phyloP scores from a whole-genome alignment of 257 asterid species.

The Solanum chaucha region DNA sequence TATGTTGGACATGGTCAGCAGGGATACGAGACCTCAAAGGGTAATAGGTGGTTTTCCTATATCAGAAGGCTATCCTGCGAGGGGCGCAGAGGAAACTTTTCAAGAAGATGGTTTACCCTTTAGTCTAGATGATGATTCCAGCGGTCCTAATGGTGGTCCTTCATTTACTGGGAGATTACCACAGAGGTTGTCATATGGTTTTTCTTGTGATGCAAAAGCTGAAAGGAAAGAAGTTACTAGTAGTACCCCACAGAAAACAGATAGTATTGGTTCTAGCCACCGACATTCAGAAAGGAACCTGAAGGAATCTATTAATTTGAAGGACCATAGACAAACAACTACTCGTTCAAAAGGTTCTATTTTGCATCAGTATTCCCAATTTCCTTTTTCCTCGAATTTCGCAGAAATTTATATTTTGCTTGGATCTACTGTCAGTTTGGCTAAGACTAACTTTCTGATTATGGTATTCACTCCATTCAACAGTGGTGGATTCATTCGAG shows the following conservation, averaged over 20 bases:
- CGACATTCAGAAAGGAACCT: slow-evolving; percentile 36
- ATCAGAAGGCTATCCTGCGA: slow-evolving; percentile 18
- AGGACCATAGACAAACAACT: slow-evolving; percentile 28
- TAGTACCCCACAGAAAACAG: slow-evolving; percentile 24
- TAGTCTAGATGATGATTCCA: slow-evolving; percentile 53
- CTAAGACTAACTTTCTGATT: background rate
- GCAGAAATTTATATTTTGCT: background rate
- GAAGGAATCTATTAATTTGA: slow-evolving; percentile 39
- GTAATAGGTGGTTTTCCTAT: slow-evolving; percentile 32
- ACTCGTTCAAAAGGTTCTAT: slow-evolving; percentile 40
- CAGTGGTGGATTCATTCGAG: slow-evolving; percentile 63
- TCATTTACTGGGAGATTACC: slow-evolving; percentile 40
- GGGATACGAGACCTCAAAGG: slow-evolving; percentile 40
- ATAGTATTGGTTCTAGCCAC: slow-evolving; percentile 13
- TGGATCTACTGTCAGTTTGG: background rate
- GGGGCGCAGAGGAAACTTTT: slow-evolving; percentile 31
- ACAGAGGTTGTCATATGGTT: slow-evolving; percentile 40
- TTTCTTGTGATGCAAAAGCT: slow-evolving; percentile 48
- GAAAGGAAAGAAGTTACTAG: slow-evolving; percentile 32
- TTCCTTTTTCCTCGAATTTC: background rate
- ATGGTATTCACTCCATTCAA: slow-evolving; percentile 16
- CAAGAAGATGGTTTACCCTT: slow-evolving; percentile 71
- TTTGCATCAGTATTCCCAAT: background rate
- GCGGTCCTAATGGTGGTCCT: slow-evolving; percentile 39
- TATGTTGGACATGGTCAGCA: slow-evolving; percentile 10